A percentile compares a stretch with the other conserved stretches of the same genome.
phyloP scores from a whole-genome alignment of 108 stramenopile genomes.

The Stephanodiscus triporus region DNA sequence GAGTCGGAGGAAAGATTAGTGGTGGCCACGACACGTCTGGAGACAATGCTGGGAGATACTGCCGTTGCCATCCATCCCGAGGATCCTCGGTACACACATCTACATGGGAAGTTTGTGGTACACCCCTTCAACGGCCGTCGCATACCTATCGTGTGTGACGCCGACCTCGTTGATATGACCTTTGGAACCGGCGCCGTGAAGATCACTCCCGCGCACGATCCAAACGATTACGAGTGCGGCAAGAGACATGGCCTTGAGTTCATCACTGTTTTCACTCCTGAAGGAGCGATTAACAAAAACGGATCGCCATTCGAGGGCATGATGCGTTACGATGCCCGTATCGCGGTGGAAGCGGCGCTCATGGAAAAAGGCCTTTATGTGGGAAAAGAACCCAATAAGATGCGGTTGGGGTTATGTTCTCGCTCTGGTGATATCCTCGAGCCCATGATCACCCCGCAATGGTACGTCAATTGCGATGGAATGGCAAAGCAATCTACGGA shows the following conservation, averaged over 20 bases:
- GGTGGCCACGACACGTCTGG: conserved; percentile 99
- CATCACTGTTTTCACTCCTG: conserved; percentile 86
- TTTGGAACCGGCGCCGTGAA: conserved; percentile 99
- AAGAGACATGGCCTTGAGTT: conserved; percentile 95
- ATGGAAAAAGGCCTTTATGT: conserved; percentile 91
- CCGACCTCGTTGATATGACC: conserved; percentile 94
- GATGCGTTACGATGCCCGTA: conserved; percentile 98
- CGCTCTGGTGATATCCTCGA: conserved; percentile 98
- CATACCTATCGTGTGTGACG: conserved; percentile 95
- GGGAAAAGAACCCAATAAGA: conserved; percentile 96
- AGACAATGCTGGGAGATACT: conserved; percentile 99
- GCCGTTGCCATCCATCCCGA: conserved; percentile 99
- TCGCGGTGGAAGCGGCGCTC: conserved; percentile 94
- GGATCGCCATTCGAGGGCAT: conserved; percentile 92
- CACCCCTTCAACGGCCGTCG: conserved; percentile 97
- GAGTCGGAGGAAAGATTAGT: conserved; percentile 91
- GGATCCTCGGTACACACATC: conserved; percentile 95
- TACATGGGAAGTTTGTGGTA: conserved; percentile 94
- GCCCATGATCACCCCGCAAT: conserved; percentile 99
- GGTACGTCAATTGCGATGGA: conserved; percentile 96
- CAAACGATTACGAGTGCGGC: conserved; percentile 99
- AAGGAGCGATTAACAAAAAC: conserved; percentile 93
- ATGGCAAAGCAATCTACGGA: conserved; percentile 95
- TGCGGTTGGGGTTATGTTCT: conserved; percentile 96
- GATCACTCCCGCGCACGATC: conserved; percentile 99